phyloP scores from a whole-genome alignment of 306 rosid species.

The Pachyrhizus erosus region DNA sequence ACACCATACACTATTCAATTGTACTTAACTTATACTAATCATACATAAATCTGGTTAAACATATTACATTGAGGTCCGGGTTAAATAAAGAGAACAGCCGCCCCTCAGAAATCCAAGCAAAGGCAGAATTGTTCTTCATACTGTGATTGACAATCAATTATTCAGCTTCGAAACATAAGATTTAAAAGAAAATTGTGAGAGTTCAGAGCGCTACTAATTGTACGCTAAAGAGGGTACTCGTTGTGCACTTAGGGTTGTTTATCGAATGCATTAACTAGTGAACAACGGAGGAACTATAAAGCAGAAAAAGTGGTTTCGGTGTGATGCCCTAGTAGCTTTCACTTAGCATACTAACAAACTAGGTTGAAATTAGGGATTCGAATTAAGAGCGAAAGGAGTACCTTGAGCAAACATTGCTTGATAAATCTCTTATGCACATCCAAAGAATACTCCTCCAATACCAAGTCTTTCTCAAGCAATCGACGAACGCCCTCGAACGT shows the following conservation, averaged over 20 bases:
- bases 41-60: constrained; percentile 8
- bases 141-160: neutral
- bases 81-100: constrained; percentile 3
- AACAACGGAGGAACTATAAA: neutral
- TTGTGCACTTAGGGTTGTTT: neutral
- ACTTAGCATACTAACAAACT: neutral
- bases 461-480: constrained; percentile 88
- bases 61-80: neutral
- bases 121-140: neutral
- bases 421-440: constrained; percentile 86
- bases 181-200: neutral
- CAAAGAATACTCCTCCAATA: constrained; percentile 64
- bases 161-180: neutral
- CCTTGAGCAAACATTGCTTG: constrained; percentile 82
- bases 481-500: constrained; percentile 94
- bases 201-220: neutral
- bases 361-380: constrained; percentile 29
- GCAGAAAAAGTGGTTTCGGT: neutral
- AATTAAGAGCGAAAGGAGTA: constrained; percentile 26
- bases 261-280: neutral
- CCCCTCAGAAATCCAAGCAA: constrained; percentile 11
- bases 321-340: neutral
- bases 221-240: neutral
- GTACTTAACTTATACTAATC: neutral
- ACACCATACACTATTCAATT: constrained; percentile 25